These are phyloP conservation scores for Pythium dissotocum DNA, from an alignment of 352 stramenopile genomes.

Conservation along the genomic window DNA sequence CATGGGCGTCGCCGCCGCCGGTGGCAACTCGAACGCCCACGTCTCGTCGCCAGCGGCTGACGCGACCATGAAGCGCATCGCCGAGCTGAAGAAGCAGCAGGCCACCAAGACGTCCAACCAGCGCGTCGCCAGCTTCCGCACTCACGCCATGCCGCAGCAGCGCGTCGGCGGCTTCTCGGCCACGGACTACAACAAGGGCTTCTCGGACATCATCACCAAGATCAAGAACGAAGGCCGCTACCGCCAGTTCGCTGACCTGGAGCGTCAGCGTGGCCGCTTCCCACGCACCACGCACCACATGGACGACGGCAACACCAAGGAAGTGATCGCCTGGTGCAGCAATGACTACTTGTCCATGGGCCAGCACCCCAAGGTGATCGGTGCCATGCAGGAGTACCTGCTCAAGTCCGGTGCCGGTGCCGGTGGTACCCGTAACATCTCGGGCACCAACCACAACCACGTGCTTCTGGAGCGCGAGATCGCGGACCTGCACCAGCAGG, in stretches of 20 bases:
- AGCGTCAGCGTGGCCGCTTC: slow-evolving; percentile 86
- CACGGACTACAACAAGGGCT: slow-evolving; percentile 69
- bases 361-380: slow-evolving; percentile 86
- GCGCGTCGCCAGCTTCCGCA: slow-evolving; percentile 57
- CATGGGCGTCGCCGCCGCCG: slow-evolving; percentile 58
- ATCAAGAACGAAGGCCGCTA: slow-evolving; percentile 89
- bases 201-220: slow-evolving; percentile 70
- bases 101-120: slow-evolving; percentile 41
- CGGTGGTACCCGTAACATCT: slow-evolving; percentile 90
- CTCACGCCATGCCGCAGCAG: slow-evolving; percentile 48
- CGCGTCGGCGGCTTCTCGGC: slow-evolving; percentile 62
- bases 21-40: slow-evolving; percentile 65
- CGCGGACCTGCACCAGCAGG: slow-evolving; percentile 86
- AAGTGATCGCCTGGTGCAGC: slow-evolving; percentile 88
- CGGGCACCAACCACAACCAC: slow-evolving; percentile 91
- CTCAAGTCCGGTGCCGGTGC: slow-evolving; percentile 80
- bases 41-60: slow-evolving; percentile 50
- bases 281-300: slow-evolving; percentile 77
- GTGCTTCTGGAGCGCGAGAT: slow-evolving; percentile 84
- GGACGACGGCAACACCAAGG: slow-evolving; percentile 66
- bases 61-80: slow-evolving; percentile 73
- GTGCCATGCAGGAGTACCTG: slow-evolving; percentile 81
- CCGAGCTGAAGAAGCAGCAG: slow-evolving; percentile 68
- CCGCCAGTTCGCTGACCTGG: slow-evolving; percentile 84
- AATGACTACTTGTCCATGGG: slow-evolving; percentile 93